A percentile compares a stretch with the other conserved stretches of the same genome.
Conservation (phyloP, 2,329 filamentous ascomycete genomes). For the Trichophyton benhamiae region DNA sequence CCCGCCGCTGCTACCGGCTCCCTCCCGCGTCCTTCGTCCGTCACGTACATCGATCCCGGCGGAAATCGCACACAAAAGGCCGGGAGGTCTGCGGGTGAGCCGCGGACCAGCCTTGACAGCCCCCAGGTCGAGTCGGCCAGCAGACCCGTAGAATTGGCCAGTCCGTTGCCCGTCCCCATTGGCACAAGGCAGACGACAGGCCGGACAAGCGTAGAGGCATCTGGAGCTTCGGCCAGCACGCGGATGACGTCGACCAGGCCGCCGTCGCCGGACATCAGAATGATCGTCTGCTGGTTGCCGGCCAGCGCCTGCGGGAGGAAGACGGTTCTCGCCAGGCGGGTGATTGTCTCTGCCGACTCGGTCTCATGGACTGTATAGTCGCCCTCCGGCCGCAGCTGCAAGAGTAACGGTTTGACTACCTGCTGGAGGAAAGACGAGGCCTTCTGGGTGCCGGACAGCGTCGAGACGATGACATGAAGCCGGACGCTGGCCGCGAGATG, state of each 20-base stretch:
- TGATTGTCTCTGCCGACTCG: slow-evolving; percentile 49
- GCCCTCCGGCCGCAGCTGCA: slow-evolving; percentile 30
- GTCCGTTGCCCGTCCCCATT: slow-evolving; percentile 39
- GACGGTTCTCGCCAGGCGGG: slow-evolving; percentile 44
- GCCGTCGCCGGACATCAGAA: slow-evolving; percentile 80
- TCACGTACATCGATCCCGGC: slow-evolving; percentile 38
- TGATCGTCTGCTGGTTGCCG: slow-evolving; percentile 45
- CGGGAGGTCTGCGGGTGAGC: slow-evolving; percentile 44
- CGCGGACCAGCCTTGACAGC: slow-evolving; percentile 49
- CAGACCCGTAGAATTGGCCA: slow-evolving; percentile 30
- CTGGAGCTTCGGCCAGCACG: slow-evolving; percentile 34
- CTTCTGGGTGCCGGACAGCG: slow-evolving; percentile 49
- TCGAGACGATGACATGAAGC: slow-evolving; percentile 53
- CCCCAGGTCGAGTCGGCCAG: slow-evolving; percentile 26
- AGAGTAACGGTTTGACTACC: slow-evolving; percentile 46
- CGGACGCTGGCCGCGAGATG: slow-evolving; percentile 13
- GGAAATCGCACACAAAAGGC: slow-evolving; percentile 53
- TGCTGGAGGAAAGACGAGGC: slow-evolving; percentile 45
- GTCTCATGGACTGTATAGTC: slow-evolving; percentile 51
- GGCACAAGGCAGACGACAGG: slow-evolving; percentile 46
- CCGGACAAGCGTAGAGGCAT: slow-evolving; percentile 27
- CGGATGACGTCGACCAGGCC: slow-evolving; percentile 76
- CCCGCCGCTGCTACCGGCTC: slow-evolving; percentile 14
- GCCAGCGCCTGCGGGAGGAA: slow-evolving; percentile 40
- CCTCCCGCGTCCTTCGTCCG: slow-evolving; percentile 36